Evolutionary conservation across 306 rosid genomes (phyloP), one percentile per base, ranked within the genome.

Genomic region (Pyrus communis): DNA sequence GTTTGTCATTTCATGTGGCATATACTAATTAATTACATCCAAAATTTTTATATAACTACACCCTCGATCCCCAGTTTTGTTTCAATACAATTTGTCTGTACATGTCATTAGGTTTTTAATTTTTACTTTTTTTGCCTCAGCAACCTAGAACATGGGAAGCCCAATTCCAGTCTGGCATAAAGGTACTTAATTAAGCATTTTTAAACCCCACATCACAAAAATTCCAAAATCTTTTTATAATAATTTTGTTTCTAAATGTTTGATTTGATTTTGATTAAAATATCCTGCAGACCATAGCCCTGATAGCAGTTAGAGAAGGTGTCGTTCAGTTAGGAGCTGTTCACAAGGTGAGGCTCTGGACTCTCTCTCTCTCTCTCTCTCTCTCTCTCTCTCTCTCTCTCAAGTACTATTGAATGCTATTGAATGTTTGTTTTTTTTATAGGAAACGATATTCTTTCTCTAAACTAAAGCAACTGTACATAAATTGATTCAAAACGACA

Each of bases 61-160:
- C 55, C 3, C 55, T 49, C 55, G 55, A 49, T 18, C 55, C 55
- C 18, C 55, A 54, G 64, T 11, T 59, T 67, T 68, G 73, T 38
- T 80, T 62, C 60, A 55, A 76, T 75, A 35, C 9, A 49, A 43
- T 59, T 46, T 27, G 69, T 23, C 46, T 70, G 23, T 49, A 25
- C 68, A 61, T 74, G 35, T 64, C 27, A 23, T 21, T 59, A 59
- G 52, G 70, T 65, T 12, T 70, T 63, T 63, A 60, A 17, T 38
- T 72, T 81, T 67, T 65, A 62, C 62, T 17, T 18, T 42, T 78
- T 81, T 83, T 75, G 70, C 46, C 81, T 31, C 93, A 96, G 99
- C 97, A 92, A 76, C 99, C 99, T 82, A 82, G 99, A 82, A 96
- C 99, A 61, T 96, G 99, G 99, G 99, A 96, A 87, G 98, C 99